Conservation (phyloP, 2,329 filamentous ascomycete genomes). For the Alternaria ventricosa region DNA sequence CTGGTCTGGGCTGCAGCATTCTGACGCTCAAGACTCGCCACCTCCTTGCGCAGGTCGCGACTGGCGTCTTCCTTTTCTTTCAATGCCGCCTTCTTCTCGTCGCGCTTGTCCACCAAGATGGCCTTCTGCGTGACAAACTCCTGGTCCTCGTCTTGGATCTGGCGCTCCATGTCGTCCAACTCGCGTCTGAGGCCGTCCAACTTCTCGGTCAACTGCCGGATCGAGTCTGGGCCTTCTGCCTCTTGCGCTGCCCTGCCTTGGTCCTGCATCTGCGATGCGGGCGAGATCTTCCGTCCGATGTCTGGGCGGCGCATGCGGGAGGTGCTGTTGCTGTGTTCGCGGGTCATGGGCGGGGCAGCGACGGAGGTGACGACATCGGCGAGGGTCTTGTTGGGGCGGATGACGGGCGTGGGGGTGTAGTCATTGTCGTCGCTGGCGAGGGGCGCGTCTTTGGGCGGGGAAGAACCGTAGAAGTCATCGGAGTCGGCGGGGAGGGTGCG, state of each 20-base stretch:
- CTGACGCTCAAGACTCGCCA: conserved; percentile 78
- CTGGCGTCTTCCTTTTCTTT: conserved; percentile 93
- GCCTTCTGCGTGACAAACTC: conserved; percentile 55
- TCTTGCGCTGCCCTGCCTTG: conserved; percentile 46
- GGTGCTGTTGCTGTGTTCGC: conserved; percentile 68
- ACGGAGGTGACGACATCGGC: conserved; percentile 69
- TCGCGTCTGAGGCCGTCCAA: conserved; percentile 83
- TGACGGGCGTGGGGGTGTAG: conserved; percentile 59
- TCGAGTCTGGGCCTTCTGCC: conserved; percentile 47
- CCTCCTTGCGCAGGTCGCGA: conserved; percentile 79
- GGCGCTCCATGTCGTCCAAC: conserved; percentile 76
- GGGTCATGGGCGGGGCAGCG: conserved; percentile 64
- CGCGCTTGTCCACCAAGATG: conserved; percentile 74
- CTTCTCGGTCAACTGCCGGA: conserved; percentile 81
- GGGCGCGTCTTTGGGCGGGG: conserved; percentile 56
- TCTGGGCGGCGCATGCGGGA: conserved; percentile 67
- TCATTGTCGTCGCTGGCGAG: conserved; percentile 49
- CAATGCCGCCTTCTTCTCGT: conserved; percentile 75
- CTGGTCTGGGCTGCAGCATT: conserved; percentile 83
- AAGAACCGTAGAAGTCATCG: conserved; percentile 56
- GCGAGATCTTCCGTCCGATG: conserved; percentile 76
- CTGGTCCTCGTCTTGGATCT: conserved; percentile 68
- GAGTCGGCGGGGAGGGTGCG: conserved; percentile 65
- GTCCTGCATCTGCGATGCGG: conserved; percentile 62
- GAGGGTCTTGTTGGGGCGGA: conserved; percentile 59